Percentiles rank a stretch among this genome's conserved stretches.
Conservation (phyloP, 768 basidiomycete species). For the Pluteus cervinus region DNA sequence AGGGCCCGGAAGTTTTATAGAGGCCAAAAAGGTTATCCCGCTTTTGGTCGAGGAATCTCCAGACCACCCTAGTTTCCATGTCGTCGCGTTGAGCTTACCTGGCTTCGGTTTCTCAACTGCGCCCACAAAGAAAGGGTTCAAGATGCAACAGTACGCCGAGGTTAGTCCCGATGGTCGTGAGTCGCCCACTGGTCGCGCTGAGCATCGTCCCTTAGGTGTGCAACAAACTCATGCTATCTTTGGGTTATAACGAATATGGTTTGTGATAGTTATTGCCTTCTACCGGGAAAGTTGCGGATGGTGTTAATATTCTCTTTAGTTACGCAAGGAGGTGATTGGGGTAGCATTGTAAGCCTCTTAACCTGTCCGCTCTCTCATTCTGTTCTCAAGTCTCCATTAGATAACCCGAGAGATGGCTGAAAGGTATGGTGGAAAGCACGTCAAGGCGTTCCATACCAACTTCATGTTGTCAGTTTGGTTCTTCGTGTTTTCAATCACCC, state of each 20-base stretch:
- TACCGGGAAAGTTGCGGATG: neutral
- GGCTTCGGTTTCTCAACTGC: slow-evolving; percentile 59
- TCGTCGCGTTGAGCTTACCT: slow-evolving; percentile 54
- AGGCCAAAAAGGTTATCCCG: slow-evolving; percentile 53
- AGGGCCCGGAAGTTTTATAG: slow-evolving; percentile 60
- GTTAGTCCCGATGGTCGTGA: slow-evolving; percentile 18
- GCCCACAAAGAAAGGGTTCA: slow-evolving; percentile 45
- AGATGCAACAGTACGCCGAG: slow-evolving; percentile 43
- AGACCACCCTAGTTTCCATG: slow-evolving; percentile 52
- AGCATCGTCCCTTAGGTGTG: slow-evolving; percentile 25
- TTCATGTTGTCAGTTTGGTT: slow-evolving; percentile 28
- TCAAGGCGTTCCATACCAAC: slow-evolving; percentile 51
- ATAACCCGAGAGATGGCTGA: slow-evolving; percentile 22
- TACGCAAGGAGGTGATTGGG: slow-evolving; percentile 46
- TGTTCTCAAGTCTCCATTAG: too few relatives aligned
- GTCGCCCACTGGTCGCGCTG: neutral
- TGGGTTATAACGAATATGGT: slow-evolving; percentile 48
- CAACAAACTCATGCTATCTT: slow-evolving; percentile 41
- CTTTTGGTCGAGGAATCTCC: slow-evolving; percentile 36
- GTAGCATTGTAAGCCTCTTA: slow-evolving; percentile 23
- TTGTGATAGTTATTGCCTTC: slow-evolving; percentile 2
- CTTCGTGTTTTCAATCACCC: slow-evolving; percentile 1
- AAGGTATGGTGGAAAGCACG: slow-evolving; percentile 28
- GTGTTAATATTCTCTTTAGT: slow-evolving; percentile 16
- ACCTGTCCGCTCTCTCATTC: neutral